phyloP scores from a whole-genome alignment of 1,284 basidiomycete species.

The Hortiboletus rubellus region DNA sequence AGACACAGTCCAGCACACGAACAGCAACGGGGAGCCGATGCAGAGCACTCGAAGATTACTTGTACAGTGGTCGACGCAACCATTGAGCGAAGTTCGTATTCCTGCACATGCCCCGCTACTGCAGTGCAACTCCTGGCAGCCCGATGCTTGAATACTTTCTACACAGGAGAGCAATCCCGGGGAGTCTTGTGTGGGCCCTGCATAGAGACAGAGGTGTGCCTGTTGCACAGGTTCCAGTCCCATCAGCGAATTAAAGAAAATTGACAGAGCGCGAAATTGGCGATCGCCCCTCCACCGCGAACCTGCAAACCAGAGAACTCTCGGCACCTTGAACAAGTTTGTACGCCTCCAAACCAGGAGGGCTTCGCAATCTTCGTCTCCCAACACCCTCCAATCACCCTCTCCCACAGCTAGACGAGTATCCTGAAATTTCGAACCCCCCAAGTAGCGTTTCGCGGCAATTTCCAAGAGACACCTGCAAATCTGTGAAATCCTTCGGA shows the following conservation, averaged over 20 bases:
- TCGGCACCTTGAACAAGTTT: neutral
- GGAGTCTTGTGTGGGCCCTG: neutral
- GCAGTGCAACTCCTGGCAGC: neutral
- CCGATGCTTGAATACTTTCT: neutral
- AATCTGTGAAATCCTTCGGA: neutral
- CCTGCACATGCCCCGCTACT: neutral
- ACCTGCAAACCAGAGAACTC: neutral
- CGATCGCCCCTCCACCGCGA: neutral
- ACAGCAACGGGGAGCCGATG: neutral
- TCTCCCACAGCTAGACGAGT: neutral
- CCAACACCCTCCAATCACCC: neutral
- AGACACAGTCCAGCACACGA: neutral
- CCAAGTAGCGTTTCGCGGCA: neutral
- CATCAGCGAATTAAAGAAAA: conserved; percentile 4
- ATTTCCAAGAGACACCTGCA: conserved; percentile 4
- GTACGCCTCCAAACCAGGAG: conserved; percentile 8
- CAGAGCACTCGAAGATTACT: neutral
- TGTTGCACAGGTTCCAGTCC: neutral
- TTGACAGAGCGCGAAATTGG: conserved; percentile 1
- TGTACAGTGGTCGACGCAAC: neutral
- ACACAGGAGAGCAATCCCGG: neutral
- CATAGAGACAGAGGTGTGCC: conserved; percentile 1
- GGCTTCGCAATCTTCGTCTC: conserved; percentile 1
- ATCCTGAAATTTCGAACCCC: neutral
- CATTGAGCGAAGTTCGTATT: neutral